Conservation (phyloP, 1,139 yeast species). For the Saccharomyces hybrid region DNA sequence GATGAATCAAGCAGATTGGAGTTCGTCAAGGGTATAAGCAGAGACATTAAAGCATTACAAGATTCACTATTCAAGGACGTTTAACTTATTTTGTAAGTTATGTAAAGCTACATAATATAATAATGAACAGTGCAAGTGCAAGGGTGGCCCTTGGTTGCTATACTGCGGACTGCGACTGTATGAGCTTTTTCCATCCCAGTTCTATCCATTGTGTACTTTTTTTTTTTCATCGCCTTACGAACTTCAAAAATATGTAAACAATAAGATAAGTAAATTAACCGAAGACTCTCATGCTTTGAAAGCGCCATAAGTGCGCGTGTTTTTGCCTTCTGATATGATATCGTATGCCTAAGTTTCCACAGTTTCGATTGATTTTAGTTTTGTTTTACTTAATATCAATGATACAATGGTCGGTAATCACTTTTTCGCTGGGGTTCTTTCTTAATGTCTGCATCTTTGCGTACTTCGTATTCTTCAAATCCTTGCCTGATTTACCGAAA, state of each 20-base stretch:
- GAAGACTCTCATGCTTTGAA: not conserved
- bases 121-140: not conserved
- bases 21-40: slow-evolving; percentile 44
- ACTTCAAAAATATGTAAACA: not conserved
- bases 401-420: not conserved
- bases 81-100: not conserved
- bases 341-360: not conserved
- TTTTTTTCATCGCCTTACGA: not conserved
- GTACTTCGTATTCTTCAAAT: not conserved
- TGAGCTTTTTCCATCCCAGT: not conserved
- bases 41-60: slow-evolving; percentile 50
- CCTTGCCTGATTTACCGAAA: not conserved
- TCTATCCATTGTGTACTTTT: not conserved
- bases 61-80: slow-evolving; percentile 30
- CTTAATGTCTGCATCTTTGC: not conserved
- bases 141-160: not conserved
- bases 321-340: not conserved
- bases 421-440: not conserved
- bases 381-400: not conserved
- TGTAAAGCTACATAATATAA: not conserved
- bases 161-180: not conserved
- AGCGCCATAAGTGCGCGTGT: not conserved
- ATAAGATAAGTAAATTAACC: not conserved
- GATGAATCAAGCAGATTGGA: slow-evolving; percentile 37
- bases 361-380: not conserved